Evolutionary conservation across 2,329 filamentous ascomycete species (phyloP).

Genomic region (Trichoderma asperellum): DNA sequence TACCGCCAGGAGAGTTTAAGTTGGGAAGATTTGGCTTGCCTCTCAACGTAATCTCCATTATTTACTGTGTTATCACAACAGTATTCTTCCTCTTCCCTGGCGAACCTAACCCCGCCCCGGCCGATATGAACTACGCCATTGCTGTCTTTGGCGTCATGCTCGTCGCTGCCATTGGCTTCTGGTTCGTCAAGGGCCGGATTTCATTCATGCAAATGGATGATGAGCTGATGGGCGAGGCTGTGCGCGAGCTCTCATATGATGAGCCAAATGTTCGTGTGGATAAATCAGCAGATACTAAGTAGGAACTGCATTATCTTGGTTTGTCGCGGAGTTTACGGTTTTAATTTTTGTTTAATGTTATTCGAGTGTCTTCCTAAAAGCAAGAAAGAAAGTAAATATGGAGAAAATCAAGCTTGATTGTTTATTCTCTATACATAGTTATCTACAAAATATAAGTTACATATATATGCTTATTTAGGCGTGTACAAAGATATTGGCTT

Average conservation of each 20-base stretch:
- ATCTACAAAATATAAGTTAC: background rate
- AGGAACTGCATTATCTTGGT: background rate
- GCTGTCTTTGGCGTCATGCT: slow-evolving; percentile 61
- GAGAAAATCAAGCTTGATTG: background rate
- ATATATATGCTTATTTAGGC: background rate
- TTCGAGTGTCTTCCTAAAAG: background rate
- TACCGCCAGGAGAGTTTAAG: slow-evolving; percentile 51
- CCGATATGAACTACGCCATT: slow-evolving; percentile 63
- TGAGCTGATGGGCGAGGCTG: slow-evolving; percentile 29
- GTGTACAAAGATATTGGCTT: background rate
- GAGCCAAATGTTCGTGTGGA: background rate
- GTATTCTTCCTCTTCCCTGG: slow-evolving; percentile 61
- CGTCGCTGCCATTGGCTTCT: slow-evolving; percentile 53
- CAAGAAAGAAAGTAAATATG: background rate
- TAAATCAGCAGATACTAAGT: background rate
- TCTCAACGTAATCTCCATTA: slow-evolving; percentile 54
- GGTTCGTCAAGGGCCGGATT: slow-evolving; percentile 52
- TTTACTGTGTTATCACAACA: slow-evolving; percentile 57
- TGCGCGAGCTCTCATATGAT: background rate
- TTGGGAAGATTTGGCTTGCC: slow-evolving; percentile 50
- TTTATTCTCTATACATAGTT: background rate
- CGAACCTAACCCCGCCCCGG: slow-evolving; percentile 47
- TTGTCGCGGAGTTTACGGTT: background rate
- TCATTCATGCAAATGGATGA: slow-evolving; percentile 34
- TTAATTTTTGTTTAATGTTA: background rate